A percentile compares a stretch with the other conserved stretches of the same genome.
Evolutionary conservation across 2,329 filamentous ascomycete genomes (phyloP).

Genomic region (Didymella pomorum): DNA sequence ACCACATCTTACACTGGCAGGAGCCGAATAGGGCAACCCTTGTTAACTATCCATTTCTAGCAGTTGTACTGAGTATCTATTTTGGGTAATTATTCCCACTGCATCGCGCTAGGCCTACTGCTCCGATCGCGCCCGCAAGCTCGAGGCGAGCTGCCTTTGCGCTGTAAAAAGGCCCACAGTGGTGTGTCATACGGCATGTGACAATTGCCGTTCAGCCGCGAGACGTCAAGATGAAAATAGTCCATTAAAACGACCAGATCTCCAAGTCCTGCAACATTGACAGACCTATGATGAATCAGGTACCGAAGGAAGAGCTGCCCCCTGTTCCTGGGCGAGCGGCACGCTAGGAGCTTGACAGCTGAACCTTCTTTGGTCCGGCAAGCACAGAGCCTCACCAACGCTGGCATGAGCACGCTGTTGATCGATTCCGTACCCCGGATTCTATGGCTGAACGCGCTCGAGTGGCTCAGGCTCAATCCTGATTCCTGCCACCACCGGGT

Average conservation of each 20-base stretch:
- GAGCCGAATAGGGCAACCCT: conserved; percentile 6
- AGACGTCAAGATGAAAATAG: background rate
- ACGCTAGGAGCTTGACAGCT: conserved; percentile 28
- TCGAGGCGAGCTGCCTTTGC: conserved; percentile 7
- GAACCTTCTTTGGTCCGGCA: conserved; percentile 29
- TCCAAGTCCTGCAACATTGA: background rate
- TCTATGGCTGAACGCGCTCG: conserved; percentile 5
- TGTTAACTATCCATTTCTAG: conserved; percentile 16
- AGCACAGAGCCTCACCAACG: conserved; percentile 31
- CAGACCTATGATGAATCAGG: conserved; percentile 6
- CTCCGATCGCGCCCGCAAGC: conserved; percentile 19
- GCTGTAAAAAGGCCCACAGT: conserved; percentile 3
- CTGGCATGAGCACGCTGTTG: conserved; percentile 23
- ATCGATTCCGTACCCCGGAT: conserved; percentile 22
- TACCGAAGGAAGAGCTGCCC: background rate
- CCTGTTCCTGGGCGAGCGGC: conserved; percentile 27
- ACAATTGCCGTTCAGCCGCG: conserved; percentile 12
- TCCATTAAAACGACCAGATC: background rate
- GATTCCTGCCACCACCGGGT: conserved; percentile 17
- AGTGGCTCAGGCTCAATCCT: conserved; percentile 23
- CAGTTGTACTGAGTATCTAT: conserved; percentile 3
- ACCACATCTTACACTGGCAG: conserved; percentile 15
- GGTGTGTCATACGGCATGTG: conserved; percentile 7
- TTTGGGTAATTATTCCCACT: conserved; percentile 11
- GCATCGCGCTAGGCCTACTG: conserved; percentile 4